phyloP scores from a whole-genome alignment of 495 filamentous ascomycete genomes.

The Rhypophila decipiens region DNA sequence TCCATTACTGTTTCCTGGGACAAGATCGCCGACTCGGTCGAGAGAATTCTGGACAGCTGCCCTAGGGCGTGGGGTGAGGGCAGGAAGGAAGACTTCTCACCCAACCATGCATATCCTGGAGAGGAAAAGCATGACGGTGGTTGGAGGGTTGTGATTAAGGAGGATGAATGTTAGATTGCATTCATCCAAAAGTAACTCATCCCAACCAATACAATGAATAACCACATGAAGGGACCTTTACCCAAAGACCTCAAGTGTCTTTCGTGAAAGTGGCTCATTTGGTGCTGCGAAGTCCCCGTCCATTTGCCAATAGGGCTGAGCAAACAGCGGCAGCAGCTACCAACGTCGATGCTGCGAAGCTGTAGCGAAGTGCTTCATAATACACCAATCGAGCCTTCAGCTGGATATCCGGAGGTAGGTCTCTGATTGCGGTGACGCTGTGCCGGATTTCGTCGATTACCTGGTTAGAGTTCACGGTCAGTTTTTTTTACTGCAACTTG shows the following conservation, averaged over 20 bases:
- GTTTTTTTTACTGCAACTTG: slow-evolving; percentile 15
- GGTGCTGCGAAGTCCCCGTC: slow-evolving; percentile 37
- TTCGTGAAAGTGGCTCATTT: slow-evolving; percentile 4
- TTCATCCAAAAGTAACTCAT: too few species aligned
- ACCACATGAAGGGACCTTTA: too few species aligned
- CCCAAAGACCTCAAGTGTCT: background rate
- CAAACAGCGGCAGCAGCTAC: slow-evolving; percentile 46
- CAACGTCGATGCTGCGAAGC: slow-evolving; percentile 47
- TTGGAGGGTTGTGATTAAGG: too few species aligned
- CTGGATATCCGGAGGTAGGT: slow-evolving; percentile 53
- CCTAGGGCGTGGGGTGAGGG: too few species aligned
- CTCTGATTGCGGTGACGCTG: slow-evolving; percentile 48
- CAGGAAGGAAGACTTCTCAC: too few species aligned
- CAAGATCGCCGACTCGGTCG: too few species aligned
- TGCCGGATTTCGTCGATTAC: slow-evolving; percentile 57
- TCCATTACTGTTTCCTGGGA: too few species aligned
- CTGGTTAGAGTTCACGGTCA: slow-evolving; percentile 21
- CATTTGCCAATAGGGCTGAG: slow-evolving; percentile 46
- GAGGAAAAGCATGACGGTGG: too few species aligned
- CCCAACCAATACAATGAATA: too few species aligned
- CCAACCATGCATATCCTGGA: too few species aligned
- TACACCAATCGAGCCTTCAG: slow-evolving; percentile 54
- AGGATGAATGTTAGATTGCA: too few species aligned
- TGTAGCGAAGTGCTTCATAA: slow-evolving; percentile 49
- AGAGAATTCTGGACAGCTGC: too few species aligned